Percentiles rank a stretch among this genome's conserved stretches.
Evolutionary conservation across 2,329 filamentous ascomycete species (phyloP).

Genomic region (Paraphoma chrysanthemicola): DNA sequence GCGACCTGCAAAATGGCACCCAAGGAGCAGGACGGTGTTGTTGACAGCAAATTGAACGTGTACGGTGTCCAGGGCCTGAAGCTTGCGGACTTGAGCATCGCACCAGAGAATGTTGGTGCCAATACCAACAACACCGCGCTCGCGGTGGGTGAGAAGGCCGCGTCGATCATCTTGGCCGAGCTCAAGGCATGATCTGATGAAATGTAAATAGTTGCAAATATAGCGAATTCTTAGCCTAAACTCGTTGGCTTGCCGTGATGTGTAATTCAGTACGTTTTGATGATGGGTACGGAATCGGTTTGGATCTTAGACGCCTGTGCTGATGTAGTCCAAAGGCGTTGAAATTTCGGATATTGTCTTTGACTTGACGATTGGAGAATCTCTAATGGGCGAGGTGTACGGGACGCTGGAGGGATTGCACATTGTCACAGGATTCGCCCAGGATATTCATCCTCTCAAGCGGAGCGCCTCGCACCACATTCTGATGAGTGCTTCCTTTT

Average conservation of each 20-base stretch:
- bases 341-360: too few species aligned
- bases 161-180: slow-evolving; percentile 34
- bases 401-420: too few species aligned
- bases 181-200: slow-evolving; percentile 2
- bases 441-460: slow-evolving; percentile 22
- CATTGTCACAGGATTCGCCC: neutral
- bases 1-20: slow-evolving; percentile 44
- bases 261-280: too few species aligned
- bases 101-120: slow-evolving; percentile 53
- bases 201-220: neutral
- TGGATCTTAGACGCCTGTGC: too few species aligned
- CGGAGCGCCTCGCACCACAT: slow-evolving; percentile 45
- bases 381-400: too few species aligned
- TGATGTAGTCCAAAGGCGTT: too few species aligned
- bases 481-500: slow-evolving; percentile 30
- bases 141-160: slow-evolving; percentile 43
- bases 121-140: slow-evolving; percentile 58
- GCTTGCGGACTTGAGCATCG: slow-evolving; percentile 53
- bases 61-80: slow-evolving; percentile 43
- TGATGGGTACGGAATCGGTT: too few species aligned
- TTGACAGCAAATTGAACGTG: slow-evolving; percentile 35
- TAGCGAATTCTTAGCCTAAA: neutral
- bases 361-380: too few species aligned
- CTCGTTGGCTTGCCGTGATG: too few species aligned
- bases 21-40: slow-evolving; percentile 37